These are phyloP conservation scores for Arthroderma sp. DNA, from an alignment of 2,329 filamentous ascomycete genomes.

Conservation along the genomic window DNA sequence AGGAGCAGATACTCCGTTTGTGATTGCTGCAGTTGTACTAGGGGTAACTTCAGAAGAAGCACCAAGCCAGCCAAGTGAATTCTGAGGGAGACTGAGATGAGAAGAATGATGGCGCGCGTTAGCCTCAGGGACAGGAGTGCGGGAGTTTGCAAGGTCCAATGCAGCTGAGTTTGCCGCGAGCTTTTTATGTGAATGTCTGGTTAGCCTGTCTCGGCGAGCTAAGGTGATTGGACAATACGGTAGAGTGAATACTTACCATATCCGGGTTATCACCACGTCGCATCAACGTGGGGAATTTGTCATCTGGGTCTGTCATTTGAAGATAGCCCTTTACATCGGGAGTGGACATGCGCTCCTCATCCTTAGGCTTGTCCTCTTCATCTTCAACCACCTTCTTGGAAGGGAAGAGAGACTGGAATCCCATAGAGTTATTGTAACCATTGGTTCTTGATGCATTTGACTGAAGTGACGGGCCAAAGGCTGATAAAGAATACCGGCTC, in stretches of 20 bases:
- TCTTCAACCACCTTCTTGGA: slow-evolving; percentile 77
- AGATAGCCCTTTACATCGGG: slow-evolving; percentile 57
- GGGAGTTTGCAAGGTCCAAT: slow-evolving; percentile 62
- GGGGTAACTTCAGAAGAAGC: slow-evolving; percentile 20
- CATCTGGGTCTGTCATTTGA: slow-evolving; percentile 60
- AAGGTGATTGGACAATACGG: neutral
- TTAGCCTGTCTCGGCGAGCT: too few relatives aligned
- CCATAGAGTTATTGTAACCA: slow-evolving; percentile 20
- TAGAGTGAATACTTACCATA: slow-evolving; percentile 35
- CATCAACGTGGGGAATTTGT: slow-evolving; percentile 64
- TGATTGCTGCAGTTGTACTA: slow-evolving; percentile 14
- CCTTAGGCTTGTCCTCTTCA: slow-evolving; percentile 51
- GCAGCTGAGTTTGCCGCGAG: slow-evolving; percentile 70
- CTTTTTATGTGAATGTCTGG: slow-evolving; percentile 29
- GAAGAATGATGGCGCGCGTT: slow-evolving; percentile 56
- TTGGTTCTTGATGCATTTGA: slow-evolving; percentile 19
- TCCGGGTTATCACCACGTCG: slow-evolving; percentile 39
- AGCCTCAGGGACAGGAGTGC: slow-evolving; percentile 51
- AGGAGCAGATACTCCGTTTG: slow-evolving; percentile 3
- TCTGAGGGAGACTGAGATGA: slow-evolving; percentile 47
- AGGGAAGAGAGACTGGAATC: slow-evolving; percentile 71
- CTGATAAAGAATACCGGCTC: slow-evolving; percentile 91
- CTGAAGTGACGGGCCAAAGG: slow-evolving; percentile 21
- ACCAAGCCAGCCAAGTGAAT: slow-evolving; percentile 32
- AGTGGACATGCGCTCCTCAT: slow-evolving; percentile 41